Conservation (phyloP, 2,329 filamentous ascomycete genomes). For the Aspergillus oerlinghausenensis region DNA sequence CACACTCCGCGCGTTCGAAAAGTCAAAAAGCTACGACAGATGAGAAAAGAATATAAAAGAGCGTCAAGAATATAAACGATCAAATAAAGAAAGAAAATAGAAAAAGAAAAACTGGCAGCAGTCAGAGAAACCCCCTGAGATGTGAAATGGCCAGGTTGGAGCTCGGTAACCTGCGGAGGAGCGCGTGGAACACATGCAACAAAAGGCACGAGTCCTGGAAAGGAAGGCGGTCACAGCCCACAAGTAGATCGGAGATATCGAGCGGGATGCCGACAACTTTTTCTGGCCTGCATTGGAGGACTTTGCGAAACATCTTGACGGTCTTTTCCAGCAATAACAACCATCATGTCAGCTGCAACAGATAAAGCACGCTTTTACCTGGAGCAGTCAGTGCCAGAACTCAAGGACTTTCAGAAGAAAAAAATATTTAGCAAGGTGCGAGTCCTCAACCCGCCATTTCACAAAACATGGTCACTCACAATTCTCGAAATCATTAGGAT, state of each 20-base stretch:
- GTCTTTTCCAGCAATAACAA: not conserved
- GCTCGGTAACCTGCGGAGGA: conserved; percentile 15
- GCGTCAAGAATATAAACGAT: conserved; percentile 15
- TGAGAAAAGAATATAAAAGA: conserved; percentile 15
- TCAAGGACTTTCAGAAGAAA: conserved; percentile 88
- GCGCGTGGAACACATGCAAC: conserved; percentile 1
- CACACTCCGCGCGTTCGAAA: conserved; percentile 10
- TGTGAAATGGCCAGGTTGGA: conserved; percentile 15
- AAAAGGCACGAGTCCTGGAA: conserved; percentile 15
- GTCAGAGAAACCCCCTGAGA: conserved; percentile 24
- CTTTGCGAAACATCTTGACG: not conserved
- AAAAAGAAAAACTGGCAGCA: conserved; percentile 15
- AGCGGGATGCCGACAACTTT: conserved; percentile 32
- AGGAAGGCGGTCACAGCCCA: conserved; percentile 13
- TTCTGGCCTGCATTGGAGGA: conserved; percentile 14
- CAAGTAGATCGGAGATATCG: conserved; percentile 16
- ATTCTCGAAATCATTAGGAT: conserved; percentile 50
- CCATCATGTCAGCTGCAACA: conserved; percentile 70
- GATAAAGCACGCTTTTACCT: conserved; percentile 96
- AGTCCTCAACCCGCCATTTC: conserved; percentile 1
- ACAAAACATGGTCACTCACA: conserved; percentile 7
- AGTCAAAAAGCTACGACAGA: conserved; percentile 12
- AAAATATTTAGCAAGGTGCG: conserved; percentile 77
- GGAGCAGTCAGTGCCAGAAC: conserved; percentile 84
- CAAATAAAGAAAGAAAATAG: conserved; percentile 11